Evolutionary conservation across 305 asterid species (phyloP).

Genomic region (Ilex paraguariensis): DNA sequence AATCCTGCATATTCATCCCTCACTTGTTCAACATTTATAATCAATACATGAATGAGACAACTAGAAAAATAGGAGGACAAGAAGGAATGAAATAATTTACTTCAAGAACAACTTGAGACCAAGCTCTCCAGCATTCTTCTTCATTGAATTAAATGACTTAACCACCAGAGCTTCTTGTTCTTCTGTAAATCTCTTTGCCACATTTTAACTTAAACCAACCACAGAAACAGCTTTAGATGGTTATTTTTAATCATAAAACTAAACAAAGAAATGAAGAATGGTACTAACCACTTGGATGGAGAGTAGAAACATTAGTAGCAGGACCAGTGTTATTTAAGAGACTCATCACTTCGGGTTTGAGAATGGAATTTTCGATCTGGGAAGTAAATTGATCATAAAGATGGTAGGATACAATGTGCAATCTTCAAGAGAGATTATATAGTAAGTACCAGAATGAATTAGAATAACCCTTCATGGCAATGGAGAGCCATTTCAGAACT

Average conservation of each 20-base stretch:
- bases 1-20: conserved; percentile 32
- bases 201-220: background rate
- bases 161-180: conserved; percentile 72
- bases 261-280: background rate
- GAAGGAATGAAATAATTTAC: conserved; percentile 17
- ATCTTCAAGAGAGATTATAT: too few relatives aligned
- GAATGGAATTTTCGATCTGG: too few relatives aligned
- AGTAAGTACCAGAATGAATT: too few relatives aligned
- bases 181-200: conserved; percentile 31
- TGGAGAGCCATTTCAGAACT: background rate
- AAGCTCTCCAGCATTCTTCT: conserved; percentile 71
- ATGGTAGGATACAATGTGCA: background rate
- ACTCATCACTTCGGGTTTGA: background rate
- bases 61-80: background rate
- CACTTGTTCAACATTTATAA: background rate
- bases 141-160: conserved; percentile 68
- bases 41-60: background rate
- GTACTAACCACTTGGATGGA: background rate
- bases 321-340: background rate
- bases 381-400: too few relatives aligned
- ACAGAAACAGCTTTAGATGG: background rate
- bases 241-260: too few relatives aligned
- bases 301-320: background rate
- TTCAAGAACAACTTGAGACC: conserved; percentile 63
- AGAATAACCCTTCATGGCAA: background rate